These are phyloP conservation scores for Cymbopogon flexuosus DNA, from an alignment of 202 grass and related monocot species.

Conservation along the genomic window DNA sequence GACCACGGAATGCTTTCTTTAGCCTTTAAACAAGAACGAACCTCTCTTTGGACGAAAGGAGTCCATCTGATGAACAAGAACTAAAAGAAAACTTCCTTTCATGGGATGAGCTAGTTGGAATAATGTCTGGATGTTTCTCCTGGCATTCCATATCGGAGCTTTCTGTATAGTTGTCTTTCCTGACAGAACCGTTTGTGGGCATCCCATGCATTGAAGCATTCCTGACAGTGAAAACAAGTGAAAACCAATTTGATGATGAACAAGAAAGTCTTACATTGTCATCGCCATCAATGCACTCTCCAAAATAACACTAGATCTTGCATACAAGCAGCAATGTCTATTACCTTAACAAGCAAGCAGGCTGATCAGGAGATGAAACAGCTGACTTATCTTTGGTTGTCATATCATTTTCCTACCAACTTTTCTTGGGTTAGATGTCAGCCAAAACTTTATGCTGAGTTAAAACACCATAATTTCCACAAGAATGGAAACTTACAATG, in stretches of 20 bases:
- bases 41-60: slow-evolving; percentile 56
- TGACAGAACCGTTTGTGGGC: slow-evolving; percentile 14
- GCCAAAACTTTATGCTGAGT: background rate
- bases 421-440: slow-evolving; percentile 50
- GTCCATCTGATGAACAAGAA: slow-evolving; percentile 57
- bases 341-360: slow-evolving; percentile 43
- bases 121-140: slow-evolving; percentile 40
- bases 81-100: slow-evolving; percentile 61
- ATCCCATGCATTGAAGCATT: slow-evolving; percentile 35
- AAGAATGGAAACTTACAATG: slow-evolving; percentile 41
- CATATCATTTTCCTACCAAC: slow-evolving; percentile 63
- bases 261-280: background rate
- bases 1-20: slow-evolving; percentile 18
- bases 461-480: slow-evolving; percentile 16
- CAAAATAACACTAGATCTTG: slow-evolving; percentile 7
- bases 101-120: slow-evolving; percentile 29
- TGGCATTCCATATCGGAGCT: slow-evolving; percentile 35
- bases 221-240: slow-evolving; percentile 33
- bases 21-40: slow-evolving; percentile 23
- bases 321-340: background rate
- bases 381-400: slow-evolving; percentile 37
- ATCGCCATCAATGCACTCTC: background rate
- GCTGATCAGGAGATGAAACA: slow-evolving; percentile 43
- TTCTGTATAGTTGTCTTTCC: slow-evolving; percentile 26
- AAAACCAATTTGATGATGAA: slow-evolving; percentile 10